phyloP scores from a whole-genome alignment of 805 yeast species.

The Limtongozyma cylindracea region DNA sequence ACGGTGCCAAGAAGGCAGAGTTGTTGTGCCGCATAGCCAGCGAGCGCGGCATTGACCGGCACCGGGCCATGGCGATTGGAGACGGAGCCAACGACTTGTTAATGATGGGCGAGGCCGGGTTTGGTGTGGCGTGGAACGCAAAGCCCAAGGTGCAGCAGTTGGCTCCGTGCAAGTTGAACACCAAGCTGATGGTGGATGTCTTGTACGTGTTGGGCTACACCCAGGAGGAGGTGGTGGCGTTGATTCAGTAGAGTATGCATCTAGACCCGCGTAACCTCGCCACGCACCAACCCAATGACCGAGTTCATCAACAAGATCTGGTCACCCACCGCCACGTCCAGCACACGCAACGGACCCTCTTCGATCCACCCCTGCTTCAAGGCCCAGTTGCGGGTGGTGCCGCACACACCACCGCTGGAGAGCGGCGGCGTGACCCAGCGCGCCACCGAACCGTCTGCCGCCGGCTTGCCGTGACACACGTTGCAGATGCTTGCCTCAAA shows the following conservation, averaged over 20 bases:
- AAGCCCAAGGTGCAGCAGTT: conserved; percentile 70
- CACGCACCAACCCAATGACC: conserved; percentile 54
- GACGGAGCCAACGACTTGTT: conserved; percentile 92
- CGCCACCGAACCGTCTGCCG: no score
- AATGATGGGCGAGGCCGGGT: conserved; percentile 84
- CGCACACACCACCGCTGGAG: conserved; percentile 62
- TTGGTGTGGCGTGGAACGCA: conserved; percentile 94
- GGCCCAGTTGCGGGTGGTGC: conserved; percentile 41
- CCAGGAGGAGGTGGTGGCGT: conserved; percentile 21
- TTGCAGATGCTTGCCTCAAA: conserved; percentile 72
- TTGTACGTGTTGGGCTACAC: conserved; percentile 60
- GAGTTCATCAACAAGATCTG: conserved; percentile 59
- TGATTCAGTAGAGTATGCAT: conserved; percentile 1
- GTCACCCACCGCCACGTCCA: conserved; percentile 35
- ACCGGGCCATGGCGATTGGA: conserved; percentile 59
- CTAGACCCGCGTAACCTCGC: conserved; percentile 11
- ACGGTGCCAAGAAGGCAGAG: conserved; percentile 63
- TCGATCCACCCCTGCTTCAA: conserved; percentile 6
- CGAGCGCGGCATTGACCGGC: conserved; percentile 22
- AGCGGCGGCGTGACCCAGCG: conserved; percentile 69
- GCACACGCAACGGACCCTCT: conserved; percentile 22
- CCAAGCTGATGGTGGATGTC: conserved; percentile 46
- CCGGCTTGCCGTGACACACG: conserved; percentile 30
- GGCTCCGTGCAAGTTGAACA: conserved; percentile 69
- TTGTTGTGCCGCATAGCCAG: conserved; percentile 36